These are phyloP conservation scores for Aspergillus homomorphus DNA, from an alignment of 495 filamentous ascomycete genomes.

Conservation along the genomic window DNA sequence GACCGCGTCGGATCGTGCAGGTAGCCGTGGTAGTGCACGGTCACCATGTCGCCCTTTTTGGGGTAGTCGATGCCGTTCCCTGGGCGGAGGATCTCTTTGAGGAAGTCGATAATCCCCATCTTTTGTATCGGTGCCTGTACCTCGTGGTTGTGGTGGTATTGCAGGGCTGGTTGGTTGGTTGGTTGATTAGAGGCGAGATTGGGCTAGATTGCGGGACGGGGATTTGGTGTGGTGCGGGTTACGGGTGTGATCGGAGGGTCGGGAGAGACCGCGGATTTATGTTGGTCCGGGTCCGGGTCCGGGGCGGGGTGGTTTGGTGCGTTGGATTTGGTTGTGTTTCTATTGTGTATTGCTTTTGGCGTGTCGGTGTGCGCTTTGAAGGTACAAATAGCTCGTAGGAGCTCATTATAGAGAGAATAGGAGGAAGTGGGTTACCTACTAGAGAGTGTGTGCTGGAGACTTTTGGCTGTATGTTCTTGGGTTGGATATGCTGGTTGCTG, in stretches of 20 bases:
- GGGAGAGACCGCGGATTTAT: neutral
- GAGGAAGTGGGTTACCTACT: no score
- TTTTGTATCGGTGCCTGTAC: neutral
- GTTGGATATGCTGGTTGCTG: no score
- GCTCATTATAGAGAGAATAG: no score
- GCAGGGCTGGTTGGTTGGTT: no score
- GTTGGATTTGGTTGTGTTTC: neutral
- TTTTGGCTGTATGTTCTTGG: no score
- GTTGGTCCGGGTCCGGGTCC: neutral
- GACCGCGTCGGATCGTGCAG: conserved; percentile 57
- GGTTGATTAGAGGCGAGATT: neutral
- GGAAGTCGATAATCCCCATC: conserved; percentile 46
- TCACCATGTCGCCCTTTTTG: conserved; percentile 57
- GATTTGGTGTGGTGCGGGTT: neutral
- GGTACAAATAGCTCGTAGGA: no score
- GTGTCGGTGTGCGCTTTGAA: no score
- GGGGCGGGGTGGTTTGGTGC: no score
- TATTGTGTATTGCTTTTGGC: no score
- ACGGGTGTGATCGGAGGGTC: neutral
- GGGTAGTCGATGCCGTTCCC: conserved; percentile 53
- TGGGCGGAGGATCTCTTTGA: conserved; percentile 32
- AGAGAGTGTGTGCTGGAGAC: no score
- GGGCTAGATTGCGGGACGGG: no score
- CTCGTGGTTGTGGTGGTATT: no score
- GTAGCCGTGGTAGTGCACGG: conserved; percentile 74